phyloP scores from a whole-genome alignment of 2,329 filamentous ascomycete species.

The Sporothrix variecibatus region DNA sequence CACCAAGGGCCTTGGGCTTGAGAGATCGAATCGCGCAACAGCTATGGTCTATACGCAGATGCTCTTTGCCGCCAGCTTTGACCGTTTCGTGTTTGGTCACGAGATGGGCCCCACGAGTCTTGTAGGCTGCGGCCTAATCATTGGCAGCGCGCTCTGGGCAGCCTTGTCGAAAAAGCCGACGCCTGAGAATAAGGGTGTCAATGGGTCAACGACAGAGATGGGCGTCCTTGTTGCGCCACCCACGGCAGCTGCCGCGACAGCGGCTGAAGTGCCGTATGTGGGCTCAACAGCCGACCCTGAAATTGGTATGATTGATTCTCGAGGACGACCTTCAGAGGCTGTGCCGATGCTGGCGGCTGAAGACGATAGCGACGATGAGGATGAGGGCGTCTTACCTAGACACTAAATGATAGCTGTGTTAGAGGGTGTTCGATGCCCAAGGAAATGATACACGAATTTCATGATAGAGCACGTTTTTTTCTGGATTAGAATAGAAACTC shows the following conservation, averaged over 20 bases:
- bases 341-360: slow-evolving; percentile 45
- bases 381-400: slow-evolving; percentile 19
- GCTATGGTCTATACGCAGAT: slow-evolving; percentile 62
- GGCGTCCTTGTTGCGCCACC: slow-evolving; percentile 29
- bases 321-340: slow-evolving; percentile 36
- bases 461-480: background rate
- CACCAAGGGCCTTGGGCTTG: slow-evolving; percentile 69
- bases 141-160: slow-evolving; percentile 56
- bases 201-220: background rate
- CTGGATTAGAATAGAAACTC: background rate
- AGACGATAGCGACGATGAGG: slow-evolving; percentile 28
- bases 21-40: slow-evolving; percentile 63
- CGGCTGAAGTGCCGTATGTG: background rate
- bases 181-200: slow-evolving; percentile 30
- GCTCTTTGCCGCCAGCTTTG: slow-evolving; percentile 56
- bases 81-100: slow-evolving; percentile 55
- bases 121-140: slow-evolving; percentile 53
- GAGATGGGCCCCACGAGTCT: slow-evolving; percentile 53
- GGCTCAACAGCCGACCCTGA: slow-evolving; percentile 39
- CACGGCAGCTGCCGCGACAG: slow-evolving; percentile 31
- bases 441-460: background rate
- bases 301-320: slow-evolving; percentile 28
- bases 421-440: no score
- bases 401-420: background rate
- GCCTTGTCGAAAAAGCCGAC: slow-evolving; percentile 46